Evolutionary conservation across 148 eudicot genomes (phyloP).

Genomic region (Hydrangea macrophylla): DNA sequence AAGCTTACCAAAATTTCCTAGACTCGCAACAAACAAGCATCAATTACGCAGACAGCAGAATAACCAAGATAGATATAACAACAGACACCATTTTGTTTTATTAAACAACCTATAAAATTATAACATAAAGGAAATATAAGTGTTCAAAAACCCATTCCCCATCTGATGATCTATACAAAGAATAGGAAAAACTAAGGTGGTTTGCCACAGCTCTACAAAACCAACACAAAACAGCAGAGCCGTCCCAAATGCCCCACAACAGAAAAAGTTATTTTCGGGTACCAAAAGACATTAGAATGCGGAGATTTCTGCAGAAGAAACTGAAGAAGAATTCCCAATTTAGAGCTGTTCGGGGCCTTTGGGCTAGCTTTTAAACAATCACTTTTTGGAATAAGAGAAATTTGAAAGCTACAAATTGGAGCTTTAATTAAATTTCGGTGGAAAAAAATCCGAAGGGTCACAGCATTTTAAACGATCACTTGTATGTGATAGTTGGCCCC

Average conservation of each 20-base stretch:
- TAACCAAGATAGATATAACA: not conserved
- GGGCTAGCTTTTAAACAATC: too few species aligned
- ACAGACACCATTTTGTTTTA: not conserved
- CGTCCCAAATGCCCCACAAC: not conserved
- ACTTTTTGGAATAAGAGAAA: too few species aligned
- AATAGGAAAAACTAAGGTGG: not conserved
- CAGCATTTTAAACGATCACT: too few species aligned
- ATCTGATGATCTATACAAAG: constrained; percentile 7
- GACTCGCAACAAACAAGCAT: not conserved
- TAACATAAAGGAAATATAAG: not conserved
- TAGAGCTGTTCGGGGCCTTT: too few species aligned
- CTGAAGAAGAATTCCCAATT: constrained; percentile 34
- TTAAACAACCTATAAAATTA: not conserved
- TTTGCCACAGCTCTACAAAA: not conserved
- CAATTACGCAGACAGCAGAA: too few species aligned
- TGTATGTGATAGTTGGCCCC: too few species aligned
- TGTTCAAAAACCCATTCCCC: not conserved
- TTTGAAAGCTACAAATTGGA: too few species aligned
- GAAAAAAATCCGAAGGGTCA: too few species aligned
- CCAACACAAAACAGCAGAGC: not conserved
- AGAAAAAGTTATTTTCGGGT: constrained; percentile 8
- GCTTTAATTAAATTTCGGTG: too few species aligned
- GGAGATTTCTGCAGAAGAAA: constrained; percentile 26
- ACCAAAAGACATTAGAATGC: constrained; percentile 1
- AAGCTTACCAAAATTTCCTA: not conserved